These are phyloP conservation scores for Rostrohypoxylon terebratum DNA, from an alignment of 495 filamentous ascomycete species.

Conservation along the genomic window DNA sequence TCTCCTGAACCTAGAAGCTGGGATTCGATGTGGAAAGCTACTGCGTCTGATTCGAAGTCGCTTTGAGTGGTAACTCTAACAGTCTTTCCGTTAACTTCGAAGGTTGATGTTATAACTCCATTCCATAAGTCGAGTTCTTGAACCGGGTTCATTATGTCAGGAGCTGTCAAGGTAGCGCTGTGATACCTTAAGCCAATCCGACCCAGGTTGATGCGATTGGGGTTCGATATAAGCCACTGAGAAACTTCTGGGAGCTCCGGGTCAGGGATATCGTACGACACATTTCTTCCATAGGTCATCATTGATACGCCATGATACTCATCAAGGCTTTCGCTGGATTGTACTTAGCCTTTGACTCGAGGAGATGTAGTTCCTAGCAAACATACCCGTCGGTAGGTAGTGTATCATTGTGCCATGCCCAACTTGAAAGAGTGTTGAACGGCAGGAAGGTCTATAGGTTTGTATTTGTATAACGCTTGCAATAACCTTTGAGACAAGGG, in stretches of 20 bases:
- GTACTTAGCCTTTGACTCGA: background rate
- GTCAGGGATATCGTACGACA: slow-evolving; percentile 59
- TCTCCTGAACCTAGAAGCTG: slow-evolving; percentile 44
- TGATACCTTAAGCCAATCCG: slow-evolving; percentile 60
- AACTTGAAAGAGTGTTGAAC: slow-evolving; percentile 61
- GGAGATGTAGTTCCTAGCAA: background rate
- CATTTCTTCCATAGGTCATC: slow-evolving; percentile 55
- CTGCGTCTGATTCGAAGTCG: slow-evolving; percentile 54
- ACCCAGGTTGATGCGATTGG: slow-evolving; percentile 61
- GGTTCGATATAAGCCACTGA: slow-evolving; percentile 59
- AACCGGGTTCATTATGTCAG: slow-evolving; percentile 37
- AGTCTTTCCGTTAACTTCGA: slow-evolving; percentile 45
- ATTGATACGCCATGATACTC: slow-evolving; percentile 50
- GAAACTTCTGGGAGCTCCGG: slow-evolving; percentile 52
- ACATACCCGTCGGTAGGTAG: slow-evolving; percentile 47
- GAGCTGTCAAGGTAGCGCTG: slow-evolving; percentile 46
- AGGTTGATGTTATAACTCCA: slow-evolving; percentile 53
- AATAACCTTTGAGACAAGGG: background rate
- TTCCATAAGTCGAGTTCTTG: slow-evolving; percentile 56
- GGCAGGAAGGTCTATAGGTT: slow-evolving; percentile 61
- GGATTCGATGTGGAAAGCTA: slow-evolving; percentile 53
- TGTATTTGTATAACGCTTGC: background rate
- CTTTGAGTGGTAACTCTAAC: slow-evolving; percentile 52
- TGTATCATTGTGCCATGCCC: slow-evolving; percentile 61
- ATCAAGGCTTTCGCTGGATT: slow-evolving; percentile 21